Conservation (phyloP, 176 grass and related monocot genomes). For the Aegilops bicornis region DNA sequence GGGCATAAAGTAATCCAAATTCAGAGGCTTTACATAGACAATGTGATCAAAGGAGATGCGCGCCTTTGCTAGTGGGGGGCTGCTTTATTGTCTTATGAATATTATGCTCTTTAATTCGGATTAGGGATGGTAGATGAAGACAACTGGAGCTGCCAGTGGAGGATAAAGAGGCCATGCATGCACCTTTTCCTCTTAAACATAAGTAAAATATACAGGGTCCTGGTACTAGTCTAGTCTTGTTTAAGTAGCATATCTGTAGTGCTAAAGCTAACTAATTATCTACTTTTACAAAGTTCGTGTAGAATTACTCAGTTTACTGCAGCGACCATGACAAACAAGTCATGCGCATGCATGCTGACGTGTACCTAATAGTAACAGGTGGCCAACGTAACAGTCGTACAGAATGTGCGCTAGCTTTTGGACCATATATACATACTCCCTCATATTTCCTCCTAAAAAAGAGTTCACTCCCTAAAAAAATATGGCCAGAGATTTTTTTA, state of each 20-base stretch:
- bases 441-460: no score
- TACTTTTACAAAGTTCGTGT: background rate
- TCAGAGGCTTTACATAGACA: conserved; percentile 36
- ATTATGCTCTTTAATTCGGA: conserved; percentile 29
- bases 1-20: conserved; percentile 24
- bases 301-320: background rate
- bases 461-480: no score
- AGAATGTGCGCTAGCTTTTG: background rate
- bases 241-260: background rate
- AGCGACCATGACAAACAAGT: background rate
- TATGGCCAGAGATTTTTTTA: no score
- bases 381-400: background rate
- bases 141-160: conserved; percentile 38
- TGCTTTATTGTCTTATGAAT: conserved; percentile 34
- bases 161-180: conserved; percentile 42
- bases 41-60: conserved; percentile 37
- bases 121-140: conserved; percentile 31
- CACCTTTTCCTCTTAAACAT: conserved; percentile 31
- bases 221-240: background rate
- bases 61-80: conserved; percentile 44
- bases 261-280: background rate
- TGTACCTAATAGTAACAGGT: background rate
- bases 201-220: background rate
- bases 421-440: no score
- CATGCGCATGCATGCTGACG: background rate